Evolutionary conservation across 1,139 yeast species (phyloP), one percentile per base, ranked within the genome.

Genomic region (Yamadazyma friedrichii): DNA sequence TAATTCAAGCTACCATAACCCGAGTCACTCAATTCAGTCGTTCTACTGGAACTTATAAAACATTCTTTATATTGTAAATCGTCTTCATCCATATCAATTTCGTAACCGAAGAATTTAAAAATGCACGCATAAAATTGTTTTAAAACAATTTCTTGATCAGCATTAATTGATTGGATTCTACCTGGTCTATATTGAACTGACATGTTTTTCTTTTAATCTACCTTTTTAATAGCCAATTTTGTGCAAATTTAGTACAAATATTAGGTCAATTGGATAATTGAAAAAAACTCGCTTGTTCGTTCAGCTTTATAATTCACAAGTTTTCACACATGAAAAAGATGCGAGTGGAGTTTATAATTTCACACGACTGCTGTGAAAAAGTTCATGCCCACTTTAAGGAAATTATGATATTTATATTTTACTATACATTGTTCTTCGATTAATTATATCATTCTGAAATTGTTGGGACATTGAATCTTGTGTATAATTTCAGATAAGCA

Each of bases 41-140:
- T 50, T 30, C 59, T 47, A 9, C 56, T 53, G 9, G 74, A 68
- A 10, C 69, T 57, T 26, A 70, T 64, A 45, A 53, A 70, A 38
- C 71, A 61, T 40, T 65, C 70, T 33, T 55, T 55, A 43, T 50
- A 65, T 11, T 50, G 49, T 31, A 71, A 41, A 42, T 71, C 76
- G 2, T 55, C 60, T n/a, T 45, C 45, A n/a, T 61, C 46, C 34
- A 71, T 55, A 37, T 56, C 54, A 15, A 71, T 34, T 1, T 55
- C 64, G 48, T 69, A 70, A 13, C 77, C 78, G 53, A 61, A 66
- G 45, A 50, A 68, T 46, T 61, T 63, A 41, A 70, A 56, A 12
- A 64, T 32, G 41, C 61, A 55, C n/a, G 73, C 75, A 72, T 73
- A 70, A 11, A 54, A 49, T 47, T 72, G 78, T 49, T 72, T 72